Conservation (phyloP, 108 stramenopile species). For the Conticribra weissflogii region DNA sequence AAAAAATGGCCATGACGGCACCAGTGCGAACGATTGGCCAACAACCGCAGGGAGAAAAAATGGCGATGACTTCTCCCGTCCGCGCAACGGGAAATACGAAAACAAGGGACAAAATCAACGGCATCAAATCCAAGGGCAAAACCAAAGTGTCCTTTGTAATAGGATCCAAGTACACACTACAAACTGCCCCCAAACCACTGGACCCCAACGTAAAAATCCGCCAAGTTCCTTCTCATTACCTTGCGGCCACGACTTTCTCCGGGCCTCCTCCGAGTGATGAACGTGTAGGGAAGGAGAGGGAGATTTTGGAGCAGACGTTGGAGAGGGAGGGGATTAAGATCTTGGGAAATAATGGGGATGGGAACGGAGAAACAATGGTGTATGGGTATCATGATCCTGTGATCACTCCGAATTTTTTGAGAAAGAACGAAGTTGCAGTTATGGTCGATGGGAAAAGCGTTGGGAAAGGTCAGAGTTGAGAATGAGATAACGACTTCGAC, state of each 20-base stretch:
- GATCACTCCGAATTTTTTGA: slow-evolving; percentile 66
- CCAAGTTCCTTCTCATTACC: slow-evolving; percentile 51
- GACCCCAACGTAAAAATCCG: slow-evolving; percentile 52
- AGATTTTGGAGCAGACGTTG: slow-evolving; percentile 36
- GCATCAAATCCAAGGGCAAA: too few relatives aligned
- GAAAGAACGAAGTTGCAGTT: slow-evolving; percentile 67
- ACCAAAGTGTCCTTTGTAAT: slow-evolving; percentile 72
- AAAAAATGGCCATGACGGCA: slow-evolving; percentile 73
- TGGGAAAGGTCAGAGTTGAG: neutral
- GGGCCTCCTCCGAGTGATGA: slow-evolving; percentile 66
- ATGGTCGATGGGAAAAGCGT: slow-evolving; percentile 51
- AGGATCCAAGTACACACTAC: slow-evolving; percentile 58
- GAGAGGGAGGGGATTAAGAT: slow-evolving; percentile 42
- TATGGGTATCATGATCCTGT: slow-evolving; percentile 80
- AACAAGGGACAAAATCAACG: too few relatives aligned
- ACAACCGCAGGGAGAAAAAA: too few relatives aligned
- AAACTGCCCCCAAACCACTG: slow-evolving; percentile 60
- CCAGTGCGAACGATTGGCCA: slow-evolving; percentile 57
- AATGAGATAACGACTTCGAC: neutral
- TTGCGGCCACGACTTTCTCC: slow-evolving; percentile 58
- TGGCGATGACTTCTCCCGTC: slow-evolving; percentile 73
- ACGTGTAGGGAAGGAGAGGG: slow-evolving; percentile 45
- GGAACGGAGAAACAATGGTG: slow-evolving; percentile 52
- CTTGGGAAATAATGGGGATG: too few relatives aligned
- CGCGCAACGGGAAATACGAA: slow-evolving; percentile 34